Evolutionary conservation across 495 filamentous ascomycete species (phyloP).

Genomic region (Lindgomyces ingoldianus): DNA sequence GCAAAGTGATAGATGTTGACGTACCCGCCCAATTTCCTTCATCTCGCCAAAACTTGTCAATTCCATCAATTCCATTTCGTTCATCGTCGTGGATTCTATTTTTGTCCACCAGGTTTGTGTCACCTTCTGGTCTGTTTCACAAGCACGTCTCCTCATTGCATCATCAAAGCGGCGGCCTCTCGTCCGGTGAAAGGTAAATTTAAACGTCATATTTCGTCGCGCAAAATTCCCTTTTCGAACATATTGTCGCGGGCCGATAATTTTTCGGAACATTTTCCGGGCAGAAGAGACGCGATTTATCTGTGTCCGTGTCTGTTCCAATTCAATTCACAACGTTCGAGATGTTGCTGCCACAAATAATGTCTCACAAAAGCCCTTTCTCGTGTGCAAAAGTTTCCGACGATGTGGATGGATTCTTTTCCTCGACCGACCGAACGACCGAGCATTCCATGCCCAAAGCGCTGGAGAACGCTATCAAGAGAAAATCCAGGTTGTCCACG

Average conservation of each 20-base stretch:
- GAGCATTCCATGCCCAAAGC: slow-evolving; percentile 11
- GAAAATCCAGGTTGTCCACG: slow-evolving; percentile 18
- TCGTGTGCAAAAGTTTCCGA: not conserved
- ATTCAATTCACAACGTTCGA: not conserved
- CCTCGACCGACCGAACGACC: too few species aligned
- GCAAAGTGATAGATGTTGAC: too few species aligned
- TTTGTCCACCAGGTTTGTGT: slow-evolving; percentile 13
- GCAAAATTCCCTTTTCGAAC: too few species aligned
- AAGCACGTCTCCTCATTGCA: slow-evolving; percentile 2
- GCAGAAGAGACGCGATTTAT: too few species aligned
- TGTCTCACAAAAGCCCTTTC: not conserved
- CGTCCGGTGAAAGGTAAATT: too few species aligned
- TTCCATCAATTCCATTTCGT: not conserved
- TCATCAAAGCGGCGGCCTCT: too few species aligned
- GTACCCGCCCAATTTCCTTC: slow-evolving; percentile 24
- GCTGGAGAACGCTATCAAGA: slow-evolving; percentile 2
- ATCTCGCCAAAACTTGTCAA: slow-evolving; percentile 15
- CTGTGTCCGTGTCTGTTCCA: too few species aligned
- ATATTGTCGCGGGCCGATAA: too few species aligned
- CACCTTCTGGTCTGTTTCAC: slow-evolving; percentile 21
- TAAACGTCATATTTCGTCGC: slow-evolving; percentile 6
- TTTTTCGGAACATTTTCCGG: too few species aligned
- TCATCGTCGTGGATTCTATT: slow-evolving; percentile 17
- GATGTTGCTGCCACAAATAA: not conserved
- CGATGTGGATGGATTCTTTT: not conserved